Conservation (phyloP, 176 grass and related monocot genomes). For the Aegilops umbellulata region DNA sequence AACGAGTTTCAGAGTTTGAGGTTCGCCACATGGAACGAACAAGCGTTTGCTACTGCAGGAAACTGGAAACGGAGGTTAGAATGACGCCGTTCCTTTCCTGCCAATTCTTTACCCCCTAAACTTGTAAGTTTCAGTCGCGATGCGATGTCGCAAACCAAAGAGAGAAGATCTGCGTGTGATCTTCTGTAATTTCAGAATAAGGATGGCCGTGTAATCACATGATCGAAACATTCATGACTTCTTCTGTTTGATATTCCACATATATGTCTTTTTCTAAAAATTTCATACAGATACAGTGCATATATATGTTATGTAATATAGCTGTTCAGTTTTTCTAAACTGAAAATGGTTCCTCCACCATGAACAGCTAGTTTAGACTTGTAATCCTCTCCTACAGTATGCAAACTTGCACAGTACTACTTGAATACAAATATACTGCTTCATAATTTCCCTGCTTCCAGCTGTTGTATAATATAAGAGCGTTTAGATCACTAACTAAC, state of each 20-base stretch:
- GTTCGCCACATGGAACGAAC: too few relatives aligned
- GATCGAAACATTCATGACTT: too few relatives aligned
- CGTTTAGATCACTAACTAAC: too few relatives aligned
- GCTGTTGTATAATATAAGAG: not conserved
- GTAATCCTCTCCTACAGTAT: not conserved
- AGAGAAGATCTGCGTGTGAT: too few relatives aligned
- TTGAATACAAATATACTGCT: too few relatives aligned
- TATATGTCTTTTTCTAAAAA: not conserved
- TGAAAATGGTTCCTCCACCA: not conserved
- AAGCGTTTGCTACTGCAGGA: slow-evolving; percentile 16
- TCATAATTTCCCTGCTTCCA: not conserved
- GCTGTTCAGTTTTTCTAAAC: not conserved
- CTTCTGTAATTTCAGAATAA: too few relatives aligned
- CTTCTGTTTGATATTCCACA: not conserved
- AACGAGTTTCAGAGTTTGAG: slow-evolving; percentile 1
- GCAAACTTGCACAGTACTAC: not conserved
- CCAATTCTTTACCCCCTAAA: slow-evolving; percentile 24
- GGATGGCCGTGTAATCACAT: too few relatives aligned
- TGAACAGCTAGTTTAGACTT: not conserved
- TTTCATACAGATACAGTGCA: too few relatives aligned
- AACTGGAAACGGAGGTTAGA: slow-evolving; percentile 31
- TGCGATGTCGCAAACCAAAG: not conserved
- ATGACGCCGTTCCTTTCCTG: slow-evolving; percentile 39
- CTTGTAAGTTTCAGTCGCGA: slow-evolving; percentile 29
- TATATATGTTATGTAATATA: not conserved